Evolutionary conservation across 805 yeast species (phyloP).

Genomic region (Aciculoconidium aculeatum): DNA sequence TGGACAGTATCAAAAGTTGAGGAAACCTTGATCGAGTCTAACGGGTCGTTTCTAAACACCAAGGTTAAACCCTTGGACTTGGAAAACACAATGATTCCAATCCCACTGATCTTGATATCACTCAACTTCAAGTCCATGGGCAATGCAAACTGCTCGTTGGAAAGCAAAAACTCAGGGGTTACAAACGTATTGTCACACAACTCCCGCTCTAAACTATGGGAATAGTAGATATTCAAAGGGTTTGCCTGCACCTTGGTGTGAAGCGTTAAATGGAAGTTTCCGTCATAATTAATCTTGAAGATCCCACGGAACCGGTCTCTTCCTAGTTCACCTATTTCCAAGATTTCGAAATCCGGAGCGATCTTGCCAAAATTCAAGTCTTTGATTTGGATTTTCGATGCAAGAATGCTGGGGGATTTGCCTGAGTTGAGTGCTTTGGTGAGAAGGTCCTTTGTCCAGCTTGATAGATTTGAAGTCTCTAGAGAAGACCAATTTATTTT

Average conservation of each 20-base stretch:
- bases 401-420: conserved; percentile 62
- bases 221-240: conserved; percentile 63
- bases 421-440: conserved; percentile 73
- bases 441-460: conserved; percentile 58
- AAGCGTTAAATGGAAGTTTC: conserved; percentile 69
- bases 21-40: conserved; percentile 74
- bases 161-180: conserved; percentile 60
- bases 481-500: conserved; percentile 73
- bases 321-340: conserved; percentile 79
- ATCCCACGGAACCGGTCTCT: conserved; percentile 75
- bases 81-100: conserved; percentile 78
- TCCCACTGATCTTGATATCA: conserved; percentile 68
- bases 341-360: conserved; percentile 70
- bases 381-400: conserved; percentile 60
- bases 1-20: conserved; percentile 85
- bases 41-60: conserved; percentile 85
- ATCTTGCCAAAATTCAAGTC: conserved; percentile 69
- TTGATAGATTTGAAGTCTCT: conserved; percentile 56
- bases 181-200: conserved; percentile 40
- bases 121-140: conserved; percentile 74
- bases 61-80: conserved; percentile 78
- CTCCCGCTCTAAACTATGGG: conserved; percentile 34
- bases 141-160: conserved; percentile 64
- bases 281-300: conserved; percentile 68
- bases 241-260: conserved; percentile 82